Evolutionary conservation across 2,329 filamentous ascomycete genomes (phyloP), one percentile per base, ranked within the genome.

Genomic region (Colletotrichum sp.): DNA sequence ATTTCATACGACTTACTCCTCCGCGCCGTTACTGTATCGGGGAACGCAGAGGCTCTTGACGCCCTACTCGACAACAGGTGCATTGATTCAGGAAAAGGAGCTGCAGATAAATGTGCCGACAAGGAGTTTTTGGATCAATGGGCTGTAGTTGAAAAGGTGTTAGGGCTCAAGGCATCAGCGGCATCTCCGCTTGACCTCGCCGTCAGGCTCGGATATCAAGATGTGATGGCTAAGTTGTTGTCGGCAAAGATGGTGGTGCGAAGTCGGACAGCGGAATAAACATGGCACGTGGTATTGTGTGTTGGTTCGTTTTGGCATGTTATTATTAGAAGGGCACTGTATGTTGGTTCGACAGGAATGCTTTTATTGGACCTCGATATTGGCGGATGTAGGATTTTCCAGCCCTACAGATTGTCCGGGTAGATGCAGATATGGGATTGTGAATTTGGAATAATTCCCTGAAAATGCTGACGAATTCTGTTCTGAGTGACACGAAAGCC

Each of bases 181-280:
- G 26, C n/a, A 8, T 55, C 38, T 28, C 38, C 68, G 24, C 8
- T 66, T 30, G 68, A 55, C 30, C 0, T 71, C 5, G 58, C 58
- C 6, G 28, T 9, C 16, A 71, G n/a, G 16, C 58, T 71, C 24
- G 60, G 34, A 0, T 65, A 66, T 21, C 38, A 71, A 21, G 68
- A 71, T 13, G 1, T 66, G 28, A 1, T 56, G 36, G 26, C n/a
- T 0, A 36, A 16, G 18, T 21, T 71, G 8, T 1, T 6, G 36
- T 30, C 66, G 18, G 24, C 18, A 2, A 8, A 61, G 9, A 60
- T 10, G 4, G 1, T 0, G 9, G 2, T 4, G 1, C 3, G 56
- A 28, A 52, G 10, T 52, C 12, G 0, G 10, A 5, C 43, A 2
- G n/a, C 43, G n/a, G n/a, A 4, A 13, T 21, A 13, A 21, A 6